These are phyloP conservation scores for Plantago ovata DNA, from an alignment of 257 asterid genomes.

Conservation along the genomic window DNA sequence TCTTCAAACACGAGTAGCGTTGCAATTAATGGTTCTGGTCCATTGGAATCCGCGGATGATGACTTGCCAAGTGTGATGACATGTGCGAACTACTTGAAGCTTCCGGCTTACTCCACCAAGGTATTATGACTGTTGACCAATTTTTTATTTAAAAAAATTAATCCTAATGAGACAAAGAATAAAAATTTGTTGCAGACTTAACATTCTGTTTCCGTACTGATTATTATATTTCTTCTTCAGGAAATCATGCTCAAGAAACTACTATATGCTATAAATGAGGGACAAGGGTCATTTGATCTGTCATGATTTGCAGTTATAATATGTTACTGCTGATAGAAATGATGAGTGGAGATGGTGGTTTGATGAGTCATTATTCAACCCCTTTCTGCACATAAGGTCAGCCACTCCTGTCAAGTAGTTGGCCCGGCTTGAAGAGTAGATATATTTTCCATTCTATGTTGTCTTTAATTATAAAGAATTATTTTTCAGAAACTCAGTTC, in stretches of 20 bases:
- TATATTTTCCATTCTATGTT: no score
- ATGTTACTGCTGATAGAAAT: conserved; percentile 8
- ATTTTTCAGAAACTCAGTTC: no score
- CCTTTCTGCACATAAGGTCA: conserved; percentile 28
- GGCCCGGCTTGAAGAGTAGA: no score
- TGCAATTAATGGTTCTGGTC: conserved; percentile 49
- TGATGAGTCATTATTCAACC: conserved; percentile 11
- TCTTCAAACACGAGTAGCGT: conserved; percentile 51
- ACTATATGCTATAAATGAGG: conserved; percentile 83
- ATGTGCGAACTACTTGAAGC: conserved; percentile 96
- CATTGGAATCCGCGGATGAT: conserved; percentile 78
- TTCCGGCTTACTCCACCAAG: conserved; percentile 96
- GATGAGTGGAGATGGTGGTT: conserved; percentile 26
- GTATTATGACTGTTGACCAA: no score
- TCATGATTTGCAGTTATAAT: conserved; percentile 40
- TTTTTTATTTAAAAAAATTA: no score
- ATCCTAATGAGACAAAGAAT: no score
- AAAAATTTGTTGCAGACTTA: no score
- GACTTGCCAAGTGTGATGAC: conserved; percentile 99
- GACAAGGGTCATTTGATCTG: conserved; percentile 94
- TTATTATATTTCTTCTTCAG: conserved; percentile 29
- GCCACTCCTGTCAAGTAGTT: no score
- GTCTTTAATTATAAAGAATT: no score
- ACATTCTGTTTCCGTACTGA: not conserved
- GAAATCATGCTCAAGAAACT: conserved; percentile 89